Base-by-base conservation (phyloP, 495 filamentous ascomycete species). In the Talaromyces thailandensis region DNA sequence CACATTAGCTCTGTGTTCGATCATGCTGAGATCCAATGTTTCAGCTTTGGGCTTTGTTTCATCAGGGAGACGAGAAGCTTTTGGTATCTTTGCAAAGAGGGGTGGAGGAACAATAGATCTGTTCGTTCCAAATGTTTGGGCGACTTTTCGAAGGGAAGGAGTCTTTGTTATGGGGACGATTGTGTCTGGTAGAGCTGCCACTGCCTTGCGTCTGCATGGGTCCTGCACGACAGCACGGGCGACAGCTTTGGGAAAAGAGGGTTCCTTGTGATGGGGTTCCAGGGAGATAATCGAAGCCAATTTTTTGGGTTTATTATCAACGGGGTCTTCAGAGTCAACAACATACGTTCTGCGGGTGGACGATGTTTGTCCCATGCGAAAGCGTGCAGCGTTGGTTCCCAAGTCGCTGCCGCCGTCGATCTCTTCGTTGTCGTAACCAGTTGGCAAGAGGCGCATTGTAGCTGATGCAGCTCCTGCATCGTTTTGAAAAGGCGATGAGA, bases 381-480 rank as follows among this genome's bases (percentile, higher is more conserved):
- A 69, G 45, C 63, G 64, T 25, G 52, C 61, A 60, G 60, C 31
- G 25, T 63, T 62, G 57, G 32, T 56, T 24, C 64, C 66, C 7
- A 65, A 32, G 45, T 69, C 70, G 37, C 63, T 64, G 50, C 63
- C 63, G 23, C 76, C 70, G 6, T 56, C 59, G 59, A 74, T 68
- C 21, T 63, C 61, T 12, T 56, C 58, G 3, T 68, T 65, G 9
- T 82, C 78, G 31, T 82, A 76, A 28, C 72, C 77, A n/a, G 79
- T 78, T 6, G 83, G 83, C 61, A 88, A 68, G 67, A 88, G 70
- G 16, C 85, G 81, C 85, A 88, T 86, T 0, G 84, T 83, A 16
- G 81, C 40, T 21, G 59, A 29, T 0, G 84, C n/a, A n/a, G n/a
- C 82, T 18, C 81, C 59, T 23, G 40, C 2, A 24, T 61, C 59